These are phyloP conservation scores for Plasmodium coatneyi DNA, from an alignment of 169 alveolate genomes.

Conservation along the genomic window DNA sequence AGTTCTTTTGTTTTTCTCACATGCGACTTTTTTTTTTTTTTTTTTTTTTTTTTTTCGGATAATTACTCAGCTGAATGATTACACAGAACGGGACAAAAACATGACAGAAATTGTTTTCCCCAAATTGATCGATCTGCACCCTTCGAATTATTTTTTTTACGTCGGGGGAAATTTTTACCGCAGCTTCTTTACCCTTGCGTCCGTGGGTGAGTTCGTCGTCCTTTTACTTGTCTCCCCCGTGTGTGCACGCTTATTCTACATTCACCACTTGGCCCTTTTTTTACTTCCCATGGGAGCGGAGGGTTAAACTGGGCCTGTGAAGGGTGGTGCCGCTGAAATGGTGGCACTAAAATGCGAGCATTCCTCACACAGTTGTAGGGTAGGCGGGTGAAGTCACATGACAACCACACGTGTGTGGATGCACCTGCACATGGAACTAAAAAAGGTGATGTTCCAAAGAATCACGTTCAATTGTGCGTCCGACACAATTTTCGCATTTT, in stretches of 20 bases:
- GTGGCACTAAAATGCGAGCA: not conserved
- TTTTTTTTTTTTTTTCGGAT: not conserved
- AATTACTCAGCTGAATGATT: not conserved
- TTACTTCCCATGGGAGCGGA: not conserved
- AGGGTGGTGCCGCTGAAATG: not conserved
- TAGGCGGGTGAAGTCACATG: not conserved
- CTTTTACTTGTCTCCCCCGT: not conserved
- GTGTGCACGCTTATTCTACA: not conserved
- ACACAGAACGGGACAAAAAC: not conserved
- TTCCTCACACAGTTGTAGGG: not conserved
- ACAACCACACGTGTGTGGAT: not conserved
- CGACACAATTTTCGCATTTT: not conserved
- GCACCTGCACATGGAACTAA: not conserved
- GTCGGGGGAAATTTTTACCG: not conserved
- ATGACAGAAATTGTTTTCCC: not conserved
- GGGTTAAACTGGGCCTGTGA: not conserved
- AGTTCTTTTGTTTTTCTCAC: not conserved
- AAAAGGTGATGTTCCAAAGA: not conserved
- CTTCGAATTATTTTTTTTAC: too few species aligned
- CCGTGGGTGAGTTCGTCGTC: not conserved
- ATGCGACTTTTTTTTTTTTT: too few species aligned
- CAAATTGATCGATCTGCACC: not conserved
- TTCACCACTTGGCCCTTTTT: not conserved
- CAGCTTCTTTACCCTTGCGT: not conserved
- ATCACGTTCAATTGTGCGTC: not conserved